Evolutionary conservation across 805 yeast genomes (phyloP), one percentile per base, ranked within the genome.

Genomic region (Candida sonorensis): DNA sequence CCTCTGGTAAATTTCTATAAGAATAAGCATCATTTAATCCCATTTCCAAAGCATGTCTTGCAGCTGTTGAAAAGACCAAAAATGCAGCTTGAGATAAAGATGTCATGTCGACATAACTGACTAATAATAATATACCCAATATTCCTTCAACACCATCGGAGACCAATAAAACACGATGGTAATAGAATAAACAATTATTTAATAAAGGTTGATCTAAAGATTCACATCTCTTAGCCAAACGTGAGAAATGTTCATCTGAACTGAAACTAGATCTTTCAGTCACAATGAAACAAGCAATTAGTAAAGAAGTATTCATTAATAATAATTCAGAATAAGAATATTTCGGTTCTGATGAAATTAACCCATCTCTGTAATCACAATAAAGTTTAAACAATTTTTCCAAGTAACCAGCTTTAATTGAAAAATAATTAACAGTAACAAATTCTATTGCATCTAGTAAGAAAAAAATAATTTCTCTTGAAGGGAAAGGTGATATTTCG

Each of bases 11-110:
- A 2, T 64, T 60, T 4, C 50, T 42, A 31, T 64, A 62, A 2
- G 66, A 44, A 28, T 73, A 80, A 4, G 51, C 52, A 32, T 75
- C 55, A 41, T 78, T 74, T 6, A 81, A 55, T 0, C 83, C 83
- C 46, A 75, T 44, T 24, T 72, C 77, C 29, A 67, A 70, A 0
- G 80, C 80, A 39, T 64, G 66, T 38, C 78, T 58, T 5, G 72
- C 62, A 5, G 75, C 72, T 2, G 68, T 60, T 2, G 72, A 49
- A 4, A 64, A 48, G 12, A 74, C 42, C 30, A 62, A 54, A 33
- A 58, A 62, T 5, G 67, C 61, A 9, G 66, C 54, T 24, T 70
- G 72, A 1, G 67, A 52, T 2, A 52, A 25, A 7, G 56, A 44
- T 5, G 42, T 31, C 8, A 33, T 26, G 17, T 67, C 62, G 26